phyloP scores from a whole-genome alignment of 2,329 filamentous ascomycete species.

The Helicocarpus griseus region DNA sequence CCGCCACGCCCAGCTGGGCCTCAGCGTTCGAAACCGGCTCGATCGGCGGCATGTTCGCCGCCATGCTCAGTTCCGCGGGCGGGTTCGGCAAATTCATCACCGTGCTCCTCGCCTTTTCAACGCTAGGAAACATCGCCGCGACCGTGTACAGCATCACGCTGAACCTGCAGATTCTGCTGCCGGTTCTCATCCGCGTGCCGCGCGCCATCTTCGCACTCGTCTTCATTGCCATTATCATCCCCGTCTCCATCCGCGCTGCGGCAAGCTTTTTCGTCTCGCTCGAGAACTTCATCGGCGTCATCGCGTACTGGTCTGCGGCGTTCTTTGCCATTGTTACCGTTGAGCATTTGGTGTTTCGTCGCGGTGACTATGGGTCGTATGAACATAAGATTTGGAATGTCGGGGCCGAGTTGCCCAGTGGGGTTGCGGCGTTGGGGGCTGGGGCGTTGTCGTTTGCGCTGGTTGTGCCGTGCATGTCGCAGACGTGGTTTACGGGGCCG shows the following conservation, averaged over 20 bases:
- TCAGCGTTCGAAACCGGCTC: conserved; percentile 49
- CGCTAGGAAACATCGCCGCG: conserved; percentile 53
- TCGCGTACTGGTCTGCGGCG: conserved; percentile 49
- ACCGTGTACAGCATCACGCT: conserved; percentile 56
- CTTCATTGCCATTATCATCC: conserved; percentile 55
- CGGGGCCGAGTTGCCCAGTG: conserved; percentile 49
- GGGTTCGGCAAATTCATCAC: conserved; percentile 58
- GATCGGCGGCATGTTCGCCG: conserved; percentile 52
- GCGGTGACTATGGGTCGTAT: conserved; percentile 37
- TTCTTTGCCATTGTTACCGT: conserved; percentile 50
- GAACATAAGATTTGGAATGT: conserved; percentile 55
- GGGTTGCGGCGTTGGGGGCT: conserved; percentile 50
- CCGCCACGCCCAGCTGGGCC: conserved; percentile 43
- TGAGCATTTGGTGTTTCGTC: conserved; percentile 54
- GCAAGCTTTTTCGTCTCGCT: conserved; percentile 47
- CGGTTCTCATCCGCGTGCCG: conserved; percentile 48
- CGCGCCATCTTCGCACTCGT: conserved; percentile 52
- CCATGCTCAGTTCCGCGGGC: conserved; percentile 35
- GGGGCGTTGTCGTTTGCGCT: conserved; percentile 56
- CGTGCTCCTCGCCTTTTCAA: conserved; percentile 49
- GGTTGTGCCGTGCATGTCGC: conserved; percentile 53
- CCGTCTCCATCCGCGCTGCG: conserved; percentile 54
- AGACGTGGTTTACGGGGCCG: conserved; percentile 60
- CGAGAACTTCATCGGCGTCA: conserved; percentile 25
- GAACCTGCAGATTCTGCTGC: conserved; percentile 58